Conservation (phyloP, 805 yeast genomes). For the Pichia paraexigua region DNA sequence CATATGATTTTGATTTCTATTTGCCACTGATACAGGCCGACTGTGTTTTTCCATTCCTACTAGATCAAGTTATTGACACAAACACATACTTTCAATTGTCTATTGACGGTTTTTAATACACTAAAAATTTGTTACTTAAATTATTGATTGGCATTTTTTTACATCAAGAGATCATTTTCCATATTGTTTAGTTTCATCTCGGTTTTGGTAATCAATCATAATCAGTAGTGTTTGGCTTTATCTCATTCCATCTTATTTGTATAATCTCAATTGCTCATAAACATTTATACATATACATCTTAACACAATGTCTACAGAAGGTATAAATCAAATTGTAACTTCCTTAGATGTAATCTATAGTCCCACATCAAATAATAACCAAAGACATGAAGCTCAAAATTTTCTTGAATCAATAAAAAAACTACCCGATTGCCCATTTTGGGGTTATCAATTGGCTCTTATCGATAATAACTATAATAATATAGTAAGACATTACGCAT, state of each 20-base stretch:
- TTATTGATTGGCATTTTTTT: too few relatives aligned
- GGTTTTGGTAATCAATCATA: not conserved
- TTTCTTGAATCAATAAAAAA: constrained; percentile 71
- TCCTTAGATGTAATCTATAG: constrained; percentile 74
- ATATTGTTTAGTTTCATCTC: not conserved
- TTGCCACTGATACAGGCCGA: not conserved
- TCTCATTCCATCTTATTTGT: not conserved
- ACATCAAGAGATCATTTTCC: not conserved
- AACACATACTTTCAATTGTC: not conserved
- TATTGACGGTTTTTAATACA: not conserved
- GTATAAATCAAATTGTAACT: constrained; percentile 62
- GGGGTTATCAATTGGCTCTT: constrained; percentile 84
- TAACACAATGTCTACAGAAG: constrained; percentile 28
- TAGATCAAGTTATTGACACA: not conserved
- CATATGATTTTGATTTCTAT: not conserved
- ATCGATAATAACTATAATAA: constrained; percentile 52
- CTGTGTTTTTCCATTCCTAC: not conserved
- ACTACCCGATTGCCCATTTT: constrained; percentile 77
- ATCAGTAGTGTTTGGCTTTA: not conserved
- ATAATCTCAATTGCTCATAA: not conserved
- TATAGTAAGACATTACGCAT: constrained; percentile 84
- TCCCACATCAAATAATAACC: constrained; percentile 51
- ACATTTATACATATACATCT: not conserved
- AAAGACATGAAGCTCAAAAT: constrained; percentile 45
- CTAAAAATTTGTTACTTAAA: too few relatives aligned